phyloP scores from a whole-genome alignment of 345 rosid species.

The Camelina neglecta region DNA sequence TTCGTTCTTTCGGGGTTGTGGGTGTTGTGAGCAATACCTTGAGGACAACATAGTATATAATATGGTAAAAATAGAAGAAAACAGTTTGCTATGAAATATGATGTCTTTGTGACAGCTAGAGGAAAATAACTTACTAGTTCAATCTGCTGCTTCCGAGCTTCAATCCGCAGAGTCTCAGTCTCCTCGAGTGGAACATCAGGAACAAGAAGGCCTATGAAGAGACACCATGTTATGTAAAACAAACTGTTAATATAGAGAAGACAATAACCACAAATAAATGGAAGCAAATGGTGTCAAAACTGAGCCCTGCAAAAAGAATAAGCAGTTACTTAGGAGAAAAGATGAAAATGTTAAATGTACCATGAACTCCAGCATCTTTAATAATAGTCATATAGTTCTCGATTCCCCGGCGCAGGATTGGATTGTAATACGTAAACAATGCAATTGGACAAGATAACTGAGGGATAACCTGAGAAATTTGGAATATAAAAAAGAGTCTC shows the following conservation, averaged over 20 bases:
- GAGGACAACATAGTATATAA: slow-evolving; percentile 25
- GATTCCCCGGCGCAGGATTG: slow-evolving; percentile 73
- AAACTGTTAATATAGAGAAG: background rate
- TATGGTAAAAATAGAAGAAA: background rate
- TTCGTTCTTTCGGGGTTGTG: slow-evolving; percentile 71
- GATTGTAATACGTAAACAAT: slow-evolving; percentile 87
- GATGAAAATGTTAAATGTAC: slow-evolving; percentile 43
- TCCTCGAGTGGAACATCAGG: slow-evolving; percentile 98
- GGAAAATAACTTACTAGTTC: slow-evolving; percentile 60
- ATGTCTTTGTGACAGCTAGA: background rate
- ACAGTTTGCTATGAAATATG: slow-evolving; percentile 14
- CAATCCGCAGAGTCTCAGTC: slow-evolving; percentile 72
- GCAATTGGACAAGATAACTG: slow-evolving; percentile 81
- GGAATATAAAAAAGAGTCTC: background rate
- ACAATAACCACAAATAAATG: background rate
- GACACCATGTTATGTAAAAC: background rate
- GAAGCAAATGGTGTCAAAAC: too few species aligned
- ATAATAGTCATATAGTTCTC: slow-evolving; percentile 71
- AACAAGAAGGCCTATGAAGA: slow-evolving; percentile 74
- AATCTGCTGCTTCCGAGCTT: slow-evolving; percentile 72
- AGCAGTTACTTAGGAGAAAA: background rate
- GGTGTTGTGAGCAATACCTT: slow-evolving; percentile 92
- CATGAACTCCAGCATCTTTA: slow-evolving; percentile 72
- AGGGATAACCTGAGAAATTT: slow-evolving; percentile 63
- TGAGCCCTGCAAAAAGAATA: too few species aligned